Evolutionary conservation across 805 yeast genomes (phyloP).

Genomic region (Kazachstania martiniae): DNA sequence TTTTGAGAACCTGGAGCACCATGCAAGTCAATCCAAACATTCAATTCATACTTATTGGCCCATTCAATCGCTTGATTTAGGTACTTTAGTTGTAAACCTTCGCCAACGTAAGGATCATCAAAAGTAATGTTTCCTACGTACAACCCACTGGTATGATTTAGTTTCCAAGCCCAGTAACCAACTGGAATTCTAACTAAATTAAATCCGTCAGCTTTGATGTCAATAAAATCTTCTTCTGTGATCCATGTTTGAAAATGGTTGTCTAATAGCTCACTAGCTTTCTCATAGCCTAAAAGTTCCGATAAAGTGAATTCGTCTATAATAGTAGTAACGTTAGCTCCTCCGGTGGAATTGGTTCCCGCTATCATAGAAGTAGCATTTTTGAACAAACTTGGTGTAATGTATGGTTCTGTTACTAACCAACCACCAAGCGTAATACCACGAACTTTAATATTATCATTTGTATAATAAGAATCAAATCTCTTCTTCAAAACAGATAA

Average conservation of each 20-base stretch:
- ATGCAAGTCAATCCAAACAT: slow-evolving; percentile 69
- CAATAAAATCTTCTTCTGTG: slow-evolving; percentile 45
- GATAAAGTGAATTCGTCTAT: slow-evolving; percentile 53
- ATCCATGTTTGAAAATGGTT: slow-evolving; percentile 51
- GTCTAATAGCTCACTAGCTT: slow-evolving; percentile 33
- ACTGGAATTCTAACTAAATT: slow-evolving; percentile 68
- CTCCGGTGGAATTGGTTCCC: slow-evolving; percentile 13
- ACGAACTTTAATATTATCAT: slow-evolving; percentile 2
- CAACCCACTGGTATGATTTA: slow-evolving; percentile 11
- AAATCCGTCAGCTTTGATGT: slow-evolving; percentile 43
- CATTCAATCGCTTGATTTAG: slow-evolving; percentile 56
- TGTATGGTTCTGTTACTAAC: slow-evolving; percentile 61
- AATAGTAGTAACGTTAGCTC: slow-evolving; percentile 21
- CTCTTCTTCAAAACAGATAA: slow-evolving; percentile 2
- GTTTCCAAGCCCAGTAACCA: slow-evolving; percentile 71
- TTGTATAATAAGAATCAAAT: slow-evolving; percentile 4
- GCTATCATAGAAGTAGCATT: slow-evolving; percentile 23
- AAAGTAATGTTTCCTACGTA: slow-evolving; percentile 16
- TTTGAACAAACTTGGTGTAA: slow-evolving; percentile 47
- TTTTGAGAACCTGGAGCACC: slow-evolving; percentile 81
- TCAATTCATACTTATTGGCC: slow-evolving; percentile 49
- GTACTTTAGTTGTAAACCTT: slow-evolving; percentile 45
- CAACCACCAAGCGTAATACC: slow-evolving; percentile 63
- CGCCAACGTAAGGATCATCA: slow-evolving; percentile 54
- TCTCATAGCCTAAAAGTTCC: slow-evolving; percentile 36